Base-by-base conservation (phyloP, 2,329 filamentous ascomycete genomes). In the Sporothrix brasiliensis region DNA sequence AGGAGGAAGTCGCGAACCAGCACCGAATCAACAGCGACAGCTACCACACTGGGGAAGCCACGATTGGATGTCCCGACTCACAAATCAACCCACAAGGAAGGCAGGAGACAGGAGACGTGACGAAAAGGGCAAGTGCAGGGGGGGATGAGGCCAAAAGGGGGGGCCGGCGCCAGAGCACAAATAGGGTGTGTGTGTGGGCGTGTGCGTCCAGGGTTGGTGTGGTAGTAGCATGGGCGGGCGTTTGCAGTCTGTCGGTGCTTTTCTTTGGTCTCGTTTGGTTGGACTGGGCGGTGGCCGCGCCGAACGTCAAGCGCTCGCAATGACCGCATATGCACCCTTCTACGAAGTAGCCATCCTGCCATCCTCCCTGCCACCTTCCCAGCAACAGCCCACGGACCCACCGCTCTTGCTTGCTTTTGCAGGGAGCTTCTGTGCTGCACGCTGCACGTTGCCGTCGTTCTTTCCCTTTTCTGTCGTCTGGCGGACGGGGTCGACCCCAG, bases 151-250 rank as follows among this genome's bases (percentile, higher is more conserved):
- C 21, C 11, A 60, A 39, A 67, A 71, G 69, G 49, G 47, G 50
- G 67, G 41, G 30, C 58, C 60, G 63, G 63, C 47, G 63, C 63
- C 63, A 52, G 61, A 65, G 63, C 63, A 66, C 27, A 24, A 66
- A 53, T 27, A 34, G 47, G 49, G 21, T 21, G 61, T 65, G 58
- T 63, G 71, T 65, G 58, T 63, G 71, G 68, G 67, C 13, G 67
- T 71, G 67, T 68, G 67, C 56, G 69, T 50, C 68, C 34, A 70
- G 52, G 39, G 27, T 67, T 61, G 60, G 69, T 69, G 54, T 69
- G 68, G 30, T 61, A 16, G 47, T 11, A 16, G 67, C 27, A 53
- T 52, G 39, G 49, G 49, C 50, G 63, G 63, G 63, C 47, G 24
- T 53, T 49, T 24, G 30, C 52, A 27, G 21, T 2, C 27, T 44